Conservation (phyloP, 78 protist species). For the Creolimax fragrantissima region DNA sequence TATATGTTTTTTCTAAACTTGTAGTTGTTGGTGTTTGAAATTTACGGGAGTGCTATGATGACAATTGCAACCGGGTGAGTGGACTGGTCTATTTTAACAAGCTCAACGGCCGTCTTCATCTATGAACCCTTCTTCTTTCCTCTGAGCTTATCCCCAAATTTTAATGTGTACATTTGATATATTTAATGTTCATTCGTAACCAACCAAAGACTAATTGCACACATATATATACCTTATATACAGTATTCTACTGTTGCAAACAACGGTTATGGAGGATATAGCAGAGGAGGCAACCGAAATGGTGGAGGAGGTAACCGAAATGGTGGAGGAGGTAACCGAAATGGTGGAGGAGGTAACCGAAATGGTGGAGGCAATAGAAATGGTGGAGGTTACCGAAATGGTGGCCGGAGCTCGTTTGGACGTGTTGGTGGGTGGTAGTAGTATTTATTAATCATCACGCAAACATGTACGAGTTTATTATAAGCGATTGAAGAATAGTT, state of each 20-base stretch:
- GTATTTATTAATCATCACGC: too few species aligned
- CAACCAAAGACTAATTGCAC: background rate
- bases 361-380: background rate
- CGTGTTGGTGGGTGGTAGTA: too few species aligned
- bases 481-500: too few species aligned
- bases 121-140: too few species aligned
- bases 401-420: too few species aligned
- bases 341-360: background rate
- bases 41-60: too few species aligned
- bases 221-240: background rate
- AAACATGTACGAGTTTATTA: too few species aligned
- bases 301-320: background rate
- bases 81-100: too few species aligned
- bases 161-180: background rate
- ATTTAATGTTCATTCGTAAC: background rate
- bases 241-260: background rate
- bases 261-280: background rate
- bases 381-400: too few species aligned
- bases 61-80: background rate
- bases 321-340: background rate
- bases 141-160: background rate
- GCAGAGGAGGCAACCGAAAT: background rate
- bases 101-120: too few species aligned
- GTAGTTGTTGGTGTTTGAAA: too few species aligned
- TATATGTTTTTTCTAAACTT: background rate